These are phyloP conservation scores for Trichosporon inkin DNA, from an alignment of 1,284 basidiomycete genomes.

Conservation along the genomic window DNA sequence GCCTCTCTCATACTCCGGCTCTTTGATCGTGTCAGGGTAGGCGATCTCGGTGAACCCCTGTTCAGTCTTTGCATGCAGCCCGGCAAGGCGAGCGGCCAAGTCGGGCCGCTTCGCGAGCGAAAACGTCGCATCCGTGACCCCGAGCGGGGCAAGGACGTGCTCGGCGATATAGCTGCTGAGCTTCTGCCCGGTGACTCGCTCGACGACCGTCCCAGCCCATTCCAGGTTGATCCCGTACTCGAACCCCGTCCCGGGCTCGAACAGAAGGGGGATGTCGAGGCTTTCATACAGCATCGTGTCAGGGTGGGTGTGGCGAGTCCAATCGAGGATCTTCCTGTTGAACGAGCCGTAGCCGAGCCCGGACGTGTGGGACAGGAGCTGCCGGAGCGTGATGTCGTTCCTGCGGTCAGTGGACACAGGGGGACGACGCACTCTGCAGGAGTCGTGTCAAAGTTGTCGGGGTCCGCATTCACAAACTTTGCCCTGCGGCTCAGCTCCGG, in stretches of 20 bases:
- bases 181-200: background rate
- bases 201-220: conserved; percentile 7
- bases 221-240: conserved; percentile 11
- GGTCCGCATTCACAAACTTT: conserved; percentile 3
- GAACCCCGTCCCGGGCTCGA: conserved; percentile 8
- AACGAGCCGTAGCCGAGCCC: conserved; percentile 20
- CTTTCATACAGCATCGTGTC: conserved; percentile 2
- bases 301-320: conserved; percentile 21
- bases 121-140: conserved; percentile 22
- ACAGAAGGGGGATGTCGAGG: conserved; percentile 6
- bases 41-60: background rate
- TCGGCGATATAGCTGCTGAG: conserved; percentile 4
- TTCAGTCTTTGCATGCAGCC: conserved; percentile 13
- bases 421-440: background rate
- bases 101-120: conserved; percentile 18
- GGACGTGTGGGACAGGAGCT: conserved; percentile 18
- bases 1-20: conserved; percentile 12
- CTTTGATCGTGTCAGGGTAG: background rate
- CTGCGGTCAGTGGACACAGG: background rate
- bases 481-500: conserved; percentile 21
- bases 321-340: conserved; percentile 21
- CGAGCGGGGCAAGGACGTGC: conserved; percentile 25
- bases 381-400: conserved; percentile 10
- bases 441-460: background rate
- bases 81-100: conserved; percentile 16